phyloP scores from a whole-genome alignment of 371 early-diverging fungal species.

The Mortierella sp. region DNA sequence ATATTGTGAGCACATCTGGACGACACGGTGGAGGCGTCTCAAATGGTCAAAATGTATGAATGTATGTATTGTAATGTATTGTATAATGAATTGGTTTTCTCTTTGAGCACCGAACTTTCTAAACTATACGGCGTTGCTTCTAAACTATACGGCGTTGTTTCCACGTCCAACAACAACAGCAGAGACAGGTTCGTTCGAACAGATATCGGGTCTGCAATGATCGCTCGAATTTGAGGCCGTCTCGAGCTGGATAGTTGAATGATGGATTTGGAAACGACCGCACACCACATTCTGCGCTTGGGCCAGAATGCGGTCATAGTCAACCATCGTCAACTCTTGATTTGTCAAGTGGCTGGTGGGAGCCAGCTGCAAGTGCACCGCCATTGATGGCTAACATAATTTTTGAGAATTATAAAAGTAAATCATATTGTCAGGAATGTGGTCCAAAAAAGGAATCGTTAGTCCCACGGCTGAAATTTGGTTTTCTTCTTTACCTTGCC shows the following conservation, averaged over 20 bases:
- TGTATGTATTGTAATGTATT: background rate
- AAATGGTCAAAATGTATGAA: background rate
- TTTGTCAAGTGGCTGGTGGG: slow-evolving; percentile 18
- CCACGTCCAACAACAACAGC: slow-evolving; percentile 12
- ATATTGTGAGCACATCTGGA: no score
- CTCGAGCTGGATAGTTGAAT: slow-evolving; percentile 80
- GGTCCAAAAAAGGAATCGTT: slow-evolving; percentile 32
- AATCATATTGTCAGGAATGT: slow-evolving; percentile 15
- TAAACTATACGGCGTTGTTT: slow-evolving; percentile 32
- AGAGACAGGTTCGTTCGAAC: slow-evolving; percentile 36
- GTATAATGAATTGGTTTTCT: background rate
- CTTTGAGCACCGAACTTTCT: no score
- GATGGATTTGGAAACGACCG: slow-evolving; percentile 74
- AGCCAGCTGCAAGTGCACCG: slow-evolving; percentile 46
- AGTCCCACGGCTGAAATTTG: slow-evolving; percentile 7
- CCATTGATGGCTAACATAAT: slow-evolving; percentile 40
- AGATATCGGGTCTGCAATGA: slow-evolving; percentile 65
- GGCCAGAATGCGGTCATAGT: slow-evolving; percentile 66
- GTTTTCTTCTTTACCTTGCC: slow-evolving; percentile 64
- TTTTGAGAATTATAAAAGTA: background rate
- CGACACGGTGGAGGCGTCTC: no score
- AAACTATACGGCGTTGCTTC: no score
- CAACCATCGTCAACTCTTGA: slow-evolving; percentile 29
- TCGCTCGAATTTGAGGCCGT: slow-evolving; percentile 61
- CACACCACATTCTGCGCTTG: slow-evolving; percentile 75